Evolutionary conservation across 1,139 yeast genomes (phyloP).

Genomic region (Saccharomycopsis phalli): DNA sequence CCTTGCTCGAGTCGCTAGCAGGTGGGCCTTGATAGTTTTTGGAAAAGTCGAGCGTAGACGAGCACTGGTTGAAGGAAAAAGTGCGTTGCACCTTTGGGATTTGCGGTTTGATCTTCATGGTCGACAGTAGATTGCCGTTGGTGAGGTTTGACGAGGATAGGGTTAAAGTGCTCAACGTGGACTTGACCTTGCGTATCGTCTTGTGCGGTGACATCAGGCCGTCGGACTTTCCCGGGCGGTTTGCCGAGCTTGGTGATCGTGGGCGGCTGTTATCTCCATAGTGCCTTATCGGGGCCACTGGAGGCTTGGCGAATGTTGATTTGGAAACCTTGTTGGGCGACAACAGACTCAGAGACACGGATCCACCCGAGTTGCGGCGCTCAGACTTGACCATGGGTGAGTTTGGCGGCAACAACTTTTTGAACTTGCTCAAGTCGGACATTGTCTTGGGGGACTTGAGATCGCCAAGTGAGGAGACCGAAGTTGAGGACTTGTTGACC

Average conservation of each 20-base stretch:
- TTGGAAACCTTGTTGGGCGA: constrained; percentile 17
- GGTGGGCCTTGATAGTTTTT: constrained; percentile 8
- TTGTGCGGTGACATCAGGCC: constrained; percentile 7
- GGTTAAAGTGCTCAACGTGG: constrained; percentile 10
- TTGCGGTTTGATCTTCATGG: constrained; percentile 13
- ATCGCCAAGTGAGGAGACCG: neutral
- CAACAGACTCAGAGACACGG: constrained; percentile 2
- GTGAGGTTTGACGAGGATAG: neutral
- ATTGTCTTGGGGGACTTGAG: constrained; percentile 4
- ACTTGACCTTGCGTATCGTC: constrained; percentile 10
- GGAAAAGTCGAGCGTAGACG: constrained; percentile 19
- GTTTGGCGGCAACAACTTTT: constrained; percentile 18
- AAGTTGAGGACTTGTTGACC: constrained; percentile 3
- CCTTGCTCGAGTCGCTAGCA: neutral
- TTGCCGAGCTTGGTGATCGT: constrained; percentile 7
- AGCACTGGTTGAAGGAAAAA: constrained; percentile 20
- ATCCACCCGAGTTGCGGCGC: constrained; percentile 1
- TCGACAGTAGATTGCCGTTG: neutral
- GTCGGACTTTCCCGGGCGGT: constrained; percentile 2
- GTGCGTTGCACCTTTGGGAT: constrained; percentile 15
- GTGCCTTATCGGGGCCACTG: constrained; percentile 10
- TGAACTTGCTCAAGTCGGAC: constrained; percentile 15
- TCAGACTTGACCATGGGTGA: constrained; percentile 12
- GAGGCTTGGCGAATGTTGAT: constrained; percentile 10
- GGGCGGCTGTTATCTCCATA: constrained; percentile 12